Evolutionary conservation across 768 basidiomycete species (phyloP).

Genomic region (Boletus vermiculosoides): DNA sequence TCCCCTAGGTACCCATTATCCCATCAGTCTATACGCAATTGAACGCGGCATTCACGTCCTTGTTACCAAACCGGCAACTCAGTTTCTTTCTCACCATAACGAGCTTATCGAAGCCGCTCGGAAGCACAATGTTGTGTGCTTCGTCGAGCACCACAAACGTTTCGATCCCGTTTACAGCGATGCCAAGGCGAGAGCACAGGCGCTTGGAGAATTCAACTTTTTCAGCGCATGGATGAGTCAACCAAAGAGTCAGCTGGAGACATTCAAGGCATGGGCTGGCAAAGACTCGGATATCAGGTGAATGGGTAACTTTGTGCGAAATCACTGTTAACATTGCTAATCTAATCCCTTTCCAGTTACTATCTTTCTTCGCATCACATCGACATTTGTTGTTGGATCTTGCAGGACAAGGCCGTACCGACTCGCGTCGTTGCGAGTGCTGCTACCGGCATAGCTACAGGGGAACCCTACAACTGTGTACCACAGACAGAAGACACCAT

Average conservation of each 20-base stretch:
- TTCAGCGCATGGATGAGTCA: conserved; percentile 98
- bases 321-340: neutral
- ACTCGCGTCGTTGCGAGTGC: conserved; percentile 90
- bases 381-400: conserved; percentile 84
- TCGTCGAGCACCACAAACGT: conserved; percentile 94
- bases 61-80: conserved; percentile 90
- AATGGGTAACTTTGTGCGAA: neutral
- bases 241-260: conserved; percentile 91
- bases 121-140: conserved; percentile 80
- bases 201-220: conserved; percentile 90
- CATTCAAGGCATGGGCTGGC: conserved; percentile 94
- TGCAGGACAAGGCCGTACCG: conserved; percentile 71
- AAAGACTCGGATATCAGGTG: conserved; percentile 91
- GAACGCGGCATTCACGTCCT: conserved; percentile 85
- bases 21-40: conserved; percentile 84
- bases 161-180: conserved; percentile 94
- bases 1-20: conserved; percentile 70
- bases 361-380: conserved; percentile 96
- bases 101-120: conserved; percentile 73
- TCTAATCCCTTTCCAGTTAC: conserved; percentile 50
- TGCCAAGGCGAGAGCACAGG: conserved; percentile 71
- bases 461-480: conserved; percentile 85
- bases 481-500: conserved; percentile 92
- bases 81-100: conserved; percentile 80
- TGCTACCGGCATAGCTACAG: conserved; percentile 86